Evolutionary conservation across 1,284 basidiomycete species (phyloP).

Genomic region (Trichosporon sp.): DNA sequence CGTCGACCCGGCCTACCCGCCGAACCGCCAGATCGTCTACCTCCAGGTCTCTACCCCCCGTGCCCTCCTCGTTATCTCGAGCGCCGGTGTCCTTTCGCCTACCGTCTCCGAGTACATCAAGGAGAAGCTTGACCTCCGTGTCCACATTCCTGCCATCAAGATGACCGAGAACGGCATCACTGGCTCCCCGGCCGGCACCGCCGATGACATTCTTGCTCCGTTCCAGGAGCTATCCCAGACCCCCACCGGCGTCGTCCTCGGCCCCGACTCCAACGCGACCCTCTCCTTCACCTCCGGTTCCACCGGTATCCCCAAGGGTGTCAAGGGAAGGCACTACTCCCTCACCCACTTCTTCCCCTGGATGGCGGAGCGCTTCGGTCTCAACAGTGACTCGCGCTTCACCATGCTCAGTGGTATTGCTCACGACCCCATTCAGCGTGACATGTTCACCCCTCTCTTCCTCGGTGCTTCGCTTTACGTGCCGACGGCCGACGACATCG

Average conservation of each 20-base stretch:
- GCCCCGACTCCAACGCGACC: constrained; percentile 92
- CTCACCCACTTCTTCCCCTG: constrained; percentile 99
- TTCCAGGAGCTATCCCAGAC: constrained; percentile 48
- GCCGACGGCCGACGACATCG: constrained; percentile 95
- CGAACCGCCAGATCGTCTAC: constrained; percentile 91
- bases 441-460: constrained; percentile 99
- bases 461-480: constrained; percentile 94
- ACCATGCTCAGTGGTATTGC: constrained; percentile 99
- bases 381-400: constrained; percentile 74
- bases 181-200: constrained; percentile 55
- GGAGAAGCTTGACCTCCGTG: constrained; percentile 75
- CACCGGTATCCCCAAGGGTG: constrained; percentile 97
- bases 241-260: constrained; percentile 70
- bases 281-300: constrained; percentile 96
- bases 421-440: constrained; percentile 97
- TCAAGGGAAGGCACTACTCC: constrained; percentile 89
- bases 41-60: constrained; percentile 89
- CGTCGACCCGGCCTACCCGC: constrained; percentile 96
- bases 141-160: constrained; percentile 86
- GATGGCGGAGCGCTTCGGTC: constrained; percentile 88
- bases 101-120: constrained; percentile 80
- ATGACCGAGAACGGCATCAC: constrained; percentile 62
- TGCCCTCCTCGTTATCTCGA: constrained; percentile 86
- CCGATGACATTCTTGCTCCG: constrained; percentile 46
- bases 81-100: constrained; percentile 76